Conservation (phyloP, 257 asterid genomes). For the Nicotiana tabacum region DNA sequence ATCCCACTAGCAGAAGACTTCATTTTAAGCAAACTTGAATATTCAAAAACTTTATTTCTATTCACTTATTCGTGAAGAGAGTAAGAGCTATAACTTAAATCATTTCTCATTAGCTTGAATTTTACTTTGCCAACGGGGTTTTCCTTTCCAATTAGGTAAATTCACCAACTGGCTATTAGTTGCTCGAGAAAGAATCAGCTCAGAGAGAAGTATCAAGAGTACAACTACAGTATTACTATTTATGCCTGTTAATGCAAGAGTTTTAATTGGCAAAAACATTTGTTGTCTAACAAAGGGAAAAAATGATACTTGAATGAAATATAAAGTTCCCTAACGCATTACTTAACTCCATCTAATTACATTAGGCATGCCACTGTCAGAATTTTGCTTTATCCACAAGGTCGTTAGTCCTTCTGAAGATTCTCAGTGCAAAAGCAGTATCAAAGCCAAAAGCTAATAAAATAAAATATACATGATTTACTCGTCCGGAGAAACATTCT, state of each 20-base stretch:
- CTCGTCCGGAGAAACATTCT: neutral
- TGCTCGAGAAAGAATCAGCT: neutral
- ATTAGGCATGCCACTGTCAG: neutral
- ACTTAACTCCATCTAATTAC: neutral
- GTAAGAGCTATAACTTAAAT: neutral
- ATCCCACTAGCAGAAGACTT: neutral
- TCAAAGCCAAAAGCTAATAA: slow-evolving; percentile 1
- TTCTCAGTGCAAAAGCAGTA: neutral
- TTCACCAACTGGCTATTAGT: neutral
- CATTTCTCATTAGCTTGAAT: neutral
- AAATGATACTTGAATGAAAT: neutral
- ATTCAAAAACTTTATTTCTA: neutral
- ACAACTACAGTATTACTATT: neutral
- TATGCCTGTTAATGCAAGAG: neutral
- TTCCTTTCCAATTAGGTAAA: neutral
- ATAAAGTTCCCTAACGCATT: neutral
- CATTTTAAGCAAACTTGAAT: neutral
- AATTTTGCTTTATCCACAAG: neutral
- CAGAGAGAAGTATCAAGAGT: neutral
- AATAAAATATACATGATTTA: neutral
- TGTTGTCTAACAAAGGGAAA: neutral
- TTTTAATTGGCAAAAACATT: neutral
- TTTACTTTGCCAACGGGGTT: neutral
- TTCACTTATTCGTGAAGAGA: neutral
- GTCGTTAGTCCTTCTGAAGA: neutral